phyloP scores from a whole-genome alignment of 1,139 yeast genomes.

The Candida anutae region DNA sequence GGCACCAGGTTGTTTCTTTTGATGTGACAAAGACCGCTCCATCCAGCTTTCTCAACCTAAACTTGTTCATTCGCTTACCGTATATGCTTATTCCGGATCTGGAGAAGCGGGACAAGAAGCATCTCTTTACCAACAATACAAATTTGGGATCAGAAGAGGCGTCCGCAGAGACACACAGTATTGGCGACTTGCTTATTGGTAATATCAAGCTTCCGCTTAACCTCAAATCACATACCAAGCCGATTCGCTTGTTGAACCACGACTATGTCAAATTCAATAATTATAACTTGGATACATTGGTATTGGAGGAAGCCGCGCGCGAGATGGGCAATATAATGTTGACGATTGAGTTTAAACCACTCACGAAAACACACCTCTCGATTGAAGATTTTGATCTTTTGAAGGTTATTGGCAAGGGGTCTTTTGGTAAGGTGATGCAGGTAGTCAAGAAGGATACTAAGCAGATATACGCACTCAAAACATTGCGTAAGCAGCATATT shows the following conservation, averaged over 20 bases:
- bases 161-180: slow-evolving; percentile 3
- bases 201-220: slow-evolving; percentile 37
- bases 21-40: slow-evolving; percentile 62
- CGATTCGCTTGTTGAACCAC: slow-evolving; percentile 37
- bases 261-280: slow-evolving; percentile 39
- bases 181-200: slow-evolving; percentile 39
- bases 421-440: slow-evolving; percentile 98
- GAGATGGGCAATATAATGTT: slow-evolving; percentile 52
- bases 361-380: slow-evolving; percentile 51
- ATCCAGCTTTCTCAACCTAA: slow-evolving; percentile 50
- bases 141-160: slow-evolving; percentile 4
- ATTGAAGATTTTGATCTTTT: slow-evolving; percentile 89
- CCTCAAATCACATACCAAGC: slow-evolving; percentile 28
- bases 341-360: slow-evolving; percentile 72
- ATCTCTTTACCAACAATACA: slow-evolving; percentile 16
- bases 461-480: slow-evolving; percentile 88
- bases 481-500: slow-evolving; percentile 87
- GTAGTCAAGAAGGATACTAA: slow-evolving; percentile 92
- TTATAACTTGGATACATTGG: slow-evolving; percentile 13
- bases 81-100: slow-evolving; percentile 48
- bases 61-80: slow-evolving; percentile 72
- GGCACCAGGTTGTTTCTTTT: slow-evolving; percentile 86
- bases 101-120: slow-evolving; percentile 23
- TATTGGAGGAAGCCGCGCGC: slow-evolving; percentile 11
- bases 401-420: slow-evolving; percentile 95